These are phyloP conservation scores for Diaporthe ampelina DNA, from an alignment of 2,329 filamentous ascomycete species.

Conservation along the genomic window DNA sequence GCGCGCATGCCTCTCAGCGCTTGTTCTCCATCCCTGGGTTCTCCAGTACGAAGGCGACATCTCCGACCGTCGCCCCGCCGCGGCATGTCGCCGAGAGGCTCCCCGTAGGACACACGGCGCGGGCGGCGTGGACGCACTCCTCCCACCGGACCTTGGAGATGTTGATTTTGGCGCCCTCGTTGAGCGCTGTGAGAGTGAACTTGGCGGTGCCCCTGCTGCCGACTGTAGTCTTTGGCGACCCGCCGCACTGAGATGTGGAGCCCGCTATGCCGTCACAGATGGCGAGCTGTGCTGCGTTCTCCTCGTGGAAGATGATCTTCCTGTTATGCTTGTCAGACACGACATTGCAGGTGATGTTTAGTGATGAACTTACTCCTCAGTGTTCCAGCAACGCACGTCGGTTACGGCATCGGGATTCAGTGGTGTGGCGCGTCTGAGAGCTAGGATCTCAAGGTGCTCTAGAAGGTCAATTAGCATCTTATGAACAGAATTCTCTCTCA, in stretches of 20 bases:
- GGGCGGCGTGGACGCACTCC: conserved; percentile 66
- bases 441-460: conserved; percentile 60
- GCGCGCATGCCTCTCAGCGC: neutral
- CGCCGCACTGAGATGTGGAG: conserved; percentile 58
- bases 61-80: conserved; percentile 61
- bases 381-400: conserved; percentile 57
- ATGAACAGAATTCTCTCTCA: neutral
- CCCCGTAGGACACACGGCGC: conserved; percentile 64
- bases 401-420: conserved; percentile 58
- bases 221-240: conserved; percentile 57
- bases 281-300: conserved; percentile 73
- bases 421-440: conserved; percentile 54
- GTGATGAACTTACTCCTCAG: conserved; percentile 53
- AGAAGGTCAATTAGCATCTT: neutral
- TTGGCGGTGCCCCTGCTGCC: conserved; percentile 62
- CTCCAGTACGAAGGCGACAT: conserved; percentile 59
- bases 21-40: conserved; percentile 43
- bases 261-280: conserved; percentile 69
- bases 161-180: conserved; percentile 63
- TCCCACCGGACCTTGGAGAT: conserved; percentile 68
- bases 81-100: conserved; percentile 62
- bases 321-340: conserved; percentile 46
- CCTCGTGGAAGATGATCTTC: conserved; percentile 63
- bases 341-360: neutral
- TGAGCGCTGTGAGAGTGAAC: conserved; percentile 60